These are phyloP conservation scores for Mrakia blollopis DNA, from an alignment of 768 basidiomycete species.

Conservation along the genomic window DNA sequence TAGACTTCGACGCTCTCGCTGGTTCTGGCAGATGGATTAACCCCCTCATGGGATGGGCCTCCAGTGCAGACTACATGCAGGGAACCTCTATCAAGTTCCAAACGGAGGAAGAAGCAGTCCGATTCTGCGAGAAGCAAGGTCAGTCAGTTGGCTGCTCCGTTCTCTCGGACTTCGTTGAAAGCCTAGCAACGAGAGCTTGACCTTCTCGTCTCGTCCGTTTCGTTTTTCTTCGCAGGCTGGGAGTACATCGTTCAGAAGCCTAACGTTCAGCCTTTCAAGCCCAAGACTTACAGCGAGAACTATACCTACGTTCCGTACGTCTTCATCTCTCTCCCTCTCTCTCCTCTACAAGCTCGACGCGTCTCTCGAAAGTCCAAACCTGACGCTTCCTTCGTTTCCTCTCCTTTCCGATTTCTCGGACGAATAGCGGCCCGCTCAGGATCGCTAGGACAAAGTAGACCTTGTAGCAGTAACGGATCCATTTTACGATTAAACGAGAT, in stretches of 20 bases:
- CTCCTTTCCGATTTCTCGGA: neutral
- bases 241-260: slow-evolving; percentile 77
- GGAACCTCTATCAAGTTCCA: slow-evolving; percentile 77
- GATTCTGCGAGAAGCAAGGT: slow-evolving; percentile 93
- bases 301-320: slow-evolving; percentile 60
- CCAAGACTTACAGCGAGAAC: slow-evolving; percentile 89
- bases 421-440: slow-evolving; percentile 15
- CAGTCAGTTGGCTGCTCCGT: slow-evolving; percentile 33
- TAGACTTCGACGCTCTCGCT: slow-evolving; percentile 88
- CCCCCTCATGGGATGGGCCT: slow-evolving; percentile 90
- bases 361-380: neutral
- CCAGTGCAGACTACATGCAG: slow-evolving; percentile 92
- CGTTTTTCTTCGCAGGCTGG: slow-evolving; percentile 50
- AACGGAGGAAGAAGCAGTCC: slow-evolving; percentile 82
- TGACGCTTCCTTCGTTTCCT: neutral
- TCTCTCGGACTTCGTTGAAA: slow-evolving; percentile 9
- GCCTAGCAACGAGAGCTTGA: slow-evolving; percentile 13
- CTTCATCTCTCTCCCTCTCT: neutral
- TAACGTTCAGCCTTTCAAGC: slow-evolving; percentile 61
- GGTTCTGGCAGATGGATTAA: slow-evolving; percentile 96
- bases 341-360: neutral
- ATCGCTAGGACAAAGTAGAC: slow-evolving; percentile 28
- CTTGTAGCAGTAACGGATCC: too few species aligned
- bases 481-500: too few species aligned
- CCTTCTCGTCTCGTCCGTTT: neutral